Base-by-base conservation (phyloP, 106 monocot genomes). In the Dendrobium catenatum region DNA sequence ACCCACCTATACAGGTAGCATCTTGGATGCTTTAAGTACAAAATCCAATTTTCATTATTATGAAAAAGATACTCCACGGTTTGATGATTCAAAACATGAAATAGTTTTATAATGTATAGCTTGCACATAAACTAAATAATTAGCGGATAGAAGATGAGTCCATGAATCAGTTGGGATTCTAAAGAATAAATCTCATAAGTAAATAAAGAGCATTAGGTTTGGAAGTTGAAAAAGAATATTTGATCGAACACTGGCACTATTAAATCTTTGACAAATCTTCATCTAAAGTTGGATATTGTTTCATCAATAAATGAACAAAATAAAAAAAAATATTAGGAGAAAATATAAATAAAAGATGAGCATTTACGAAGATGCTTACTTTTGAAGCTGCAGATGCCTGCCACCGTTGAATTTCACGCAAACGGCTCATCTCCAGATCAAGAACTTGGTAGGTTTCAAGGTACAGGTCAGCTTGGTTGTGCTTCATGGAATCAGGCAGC, bases 401-500 rank as follows among this genome's bases (percentile, higher is more conserved):
- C 98, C 98, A 98, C 75, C 91, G 84, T 81, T 98, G 98, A 81
- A 98, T 94, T 87, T 95, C 98, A 78, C 98, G 92, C 70, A 98
- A 81, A 43, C 98, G 94, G 51, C 94, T 91, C 98, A 94, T 98
- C 85, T 98, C 98, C 85, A 93, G 88, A 80, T 98, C 98, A 75
- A 98, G 92, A 68, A 98, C 98, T 88, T 98, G 94, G 87, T 98
- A 98, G 4, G 98, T 98, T 78, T 98, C 98, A 7, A 98, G 76
- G 58, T 98, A 98, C 56, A 98, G 78, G 59, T 98, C 98, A 59
- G 91, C 89, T 90, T 98, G 98, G 78, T 87, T 98, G 68, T 95
- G 94, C 87, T 94, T 98, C 98, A 98, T 93, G 4, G 98, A 94
- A 85, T 97, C 97, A 79, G 94, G 97, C 33, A 97, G 90, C 94